A percentile compares a stretch with the other conserved stretches of the same genome.
Conservation (phyloP, 106 monocot species). For the Dendrobium huoshanense region DNA sequence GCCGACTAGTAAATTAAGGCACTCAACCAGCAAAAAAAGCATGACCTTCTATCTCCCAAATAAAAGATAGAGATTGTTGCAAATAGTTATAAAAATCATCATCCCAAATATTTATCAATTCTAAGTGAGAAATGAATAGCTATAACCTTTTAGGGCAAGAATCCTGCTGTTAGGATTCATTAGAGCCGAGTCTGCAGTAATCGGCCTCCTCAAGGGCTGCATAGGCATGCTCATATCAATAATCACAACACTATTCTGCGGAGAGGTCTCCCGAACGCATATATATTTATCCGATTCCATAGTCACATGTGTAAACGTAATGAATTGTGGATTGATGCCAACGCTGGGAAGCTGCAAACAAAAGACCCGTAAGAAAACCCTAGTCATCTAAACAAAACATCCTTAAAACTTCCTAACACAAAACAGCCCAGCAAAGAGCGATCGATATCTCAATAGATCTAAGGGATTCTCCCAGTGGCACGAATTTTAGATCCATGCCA, state of each 20-base stretch:
- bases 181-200: constrained; percentile 90
- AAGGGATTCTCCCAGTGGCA: background rate
- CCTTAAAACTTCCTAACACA: no score
- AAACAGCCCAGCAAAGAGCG: no score
- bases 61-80: no score
- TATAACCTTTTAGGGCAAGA: constrained; percentile 89
- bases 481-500: no score
- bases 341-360: constrained; percentile 64
- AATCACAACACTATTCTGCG: constrained; percentile 93
- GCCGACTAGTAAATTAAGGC: no score
- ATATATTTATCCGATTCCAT: constrained; percentile 99
- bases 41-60: background rate
- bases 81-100: background rate
- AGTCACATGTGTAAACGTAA: constrained; percentile 94
- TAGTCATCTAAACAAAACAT: no score
- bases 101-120: background rate
- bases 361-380: no score
- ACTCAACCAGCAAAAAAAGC: background rate
- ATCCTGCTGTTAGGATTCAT: constrained; percentile 94
- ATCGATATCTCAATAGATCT: background rate
- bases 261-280: constrained; percentile 95
- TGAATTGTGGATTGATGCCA: constrained; percentile 86
- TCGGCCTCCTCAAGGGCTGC: constrained; percentile 91
- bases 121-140: background rate
- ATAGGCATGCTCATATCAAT: constrained; percentile 87